These are phyloP conservation scores for Fusarium domesticum DNA, from an alignment of 2,329 filamentous ascomycete genomes.

Conservation along the genomic window DNA sequence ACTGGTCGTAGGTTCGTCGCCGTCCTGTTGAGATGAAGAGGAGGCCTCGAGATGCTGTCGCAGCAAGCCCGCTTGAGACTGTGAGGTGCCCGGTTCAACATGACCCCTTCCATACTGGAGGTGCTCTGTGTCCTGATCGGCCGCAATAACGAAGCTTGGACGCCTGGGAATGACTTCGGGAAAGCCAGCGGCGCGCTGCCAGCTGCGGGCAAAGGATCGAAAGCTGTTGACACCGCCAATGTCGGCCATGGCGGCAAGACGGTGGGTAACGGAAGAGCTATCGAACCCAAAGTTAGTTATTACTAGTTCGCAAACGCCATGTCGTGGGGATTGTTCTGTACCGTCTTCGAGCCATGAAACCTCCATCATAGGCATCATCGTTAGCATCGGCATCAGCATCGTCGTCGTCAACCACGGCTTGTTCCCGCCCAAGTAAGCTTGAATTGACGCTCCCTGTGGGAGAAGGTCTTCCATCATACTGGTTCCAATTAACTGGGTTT, in stretches of 20 bases:
- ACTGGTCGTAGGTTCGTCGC: slow-evolving; percentile 25
- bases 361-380: slow-evolving; percentile 26
- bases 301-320: slow-evolving; percentile 10
- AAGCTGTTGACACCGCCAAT: slow-evolving; percentile 91
- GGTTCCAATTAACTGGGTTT: slow-evolving; percentile 46
- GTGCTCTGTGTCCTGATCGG: slow-evolving; percentile 43
- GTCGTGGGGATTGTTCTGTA: slow-evolving; percentile 6
- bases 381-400: slow-evolving; percentile 35
- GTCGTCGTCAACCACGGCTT: slow-evolving; percentile 44
- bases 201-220: slow-evolving; percentile 87
- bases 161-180: slow-evolving; percentile 80
- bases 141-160: slow-evolving; percentile 67
- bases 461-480: slow-evolving; percentile 44
- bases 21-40: slow-evolving; percentile 24
- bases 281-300: background rate
- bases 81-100: slow-evolving; percentile 35
- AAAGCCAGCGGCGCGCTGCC: slow-evolving; percentile 87
- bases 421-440: slow-evolving; percentile 43
- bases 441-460: slow-evolving; percentile 43
- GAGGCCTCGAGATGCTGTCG: slow-evolving; percentile 51
- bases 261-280: slow-evolving; percentile 59
- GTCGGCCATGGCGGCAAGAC: slow-evolving; percentile 59
- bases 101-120: slow-evolving; percentile 43
- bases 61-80: slow-evolving; percentile 45
- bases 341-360: slow-evolving; percentile 33